Percentiles rank a stretch among this genome's conserved stretches.
Conservation (phyloP, 768 basidiomycete species). For the Lenzites betulinus region DNA sequence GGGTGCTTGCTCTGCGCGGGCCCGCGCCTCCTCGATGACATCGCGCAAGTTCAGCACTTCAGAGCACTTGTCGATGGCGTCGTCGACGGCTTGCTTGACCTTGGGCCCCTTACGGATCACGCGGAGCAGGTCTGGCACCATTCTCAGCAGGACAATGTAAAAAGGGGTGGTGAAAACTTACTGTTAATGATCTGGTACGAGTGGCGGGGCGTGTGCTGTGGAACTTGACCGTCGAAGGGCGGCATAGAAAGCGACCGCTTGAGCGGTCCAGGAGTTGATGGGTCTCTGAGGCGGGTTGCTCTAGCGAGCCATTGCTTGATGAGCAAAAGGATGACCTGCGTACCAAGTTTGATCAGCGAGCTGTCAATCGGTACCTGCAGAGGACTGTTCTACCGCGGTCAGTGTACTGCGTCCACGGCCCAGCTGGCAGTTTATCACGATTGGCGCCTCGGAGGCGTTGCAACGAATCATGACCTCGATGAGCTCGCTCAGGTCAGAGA, state of each 20-base stretch:
- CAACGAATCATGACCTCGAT: conserved; percentile 77
- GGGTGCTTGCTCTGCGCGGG: conserved; percentile 73
- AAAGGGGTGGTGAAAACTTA: conserved; percentile 28
- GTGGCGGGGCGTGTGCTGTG: conserved; percentile 43
- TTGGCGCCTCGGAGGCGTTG: conserved; percentile 67
- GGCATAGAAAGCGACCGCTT: conserved; percentile 45
- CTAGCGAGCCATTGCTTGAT: conserved; percentile 80
- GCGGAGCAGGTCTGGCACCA: conserved; percentile 65
- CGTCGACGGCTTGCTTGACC: conserved; percentile 86
- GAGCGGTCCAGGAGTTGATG: conserved; percentile 38
- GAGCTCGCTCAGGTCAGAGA: conserved; percentile 71
- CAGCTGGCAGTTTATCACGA: conserved; percentile 95
- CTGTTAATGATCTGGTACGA: conserved; percentile 92
- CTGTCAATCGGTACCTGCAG: background rate
- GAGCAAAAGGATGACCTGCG: conserved; percentile 75
- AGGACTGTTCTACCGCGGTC: conserved; percentile 62
- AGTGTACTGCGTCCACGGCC: conserved; percentile 90
- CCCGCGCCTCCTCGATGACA: conserved; percentile 80
- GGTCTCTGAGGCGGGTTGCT: conserved; percentile 32
- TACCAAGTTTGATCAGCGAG: background rate
- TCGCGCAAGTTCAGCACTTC: conserved; percentile 85
- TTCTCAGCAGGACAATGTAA: too few species aligned
- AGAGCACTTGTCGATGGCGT: conserved; percentile 84
- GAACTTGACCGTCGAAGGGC: conserved; percentile 36
- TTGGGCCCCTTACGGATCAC: conserved; percentile 84